Conservation (phyloP, 441 rosid genomes). For the Kokia cookei region DNA sequence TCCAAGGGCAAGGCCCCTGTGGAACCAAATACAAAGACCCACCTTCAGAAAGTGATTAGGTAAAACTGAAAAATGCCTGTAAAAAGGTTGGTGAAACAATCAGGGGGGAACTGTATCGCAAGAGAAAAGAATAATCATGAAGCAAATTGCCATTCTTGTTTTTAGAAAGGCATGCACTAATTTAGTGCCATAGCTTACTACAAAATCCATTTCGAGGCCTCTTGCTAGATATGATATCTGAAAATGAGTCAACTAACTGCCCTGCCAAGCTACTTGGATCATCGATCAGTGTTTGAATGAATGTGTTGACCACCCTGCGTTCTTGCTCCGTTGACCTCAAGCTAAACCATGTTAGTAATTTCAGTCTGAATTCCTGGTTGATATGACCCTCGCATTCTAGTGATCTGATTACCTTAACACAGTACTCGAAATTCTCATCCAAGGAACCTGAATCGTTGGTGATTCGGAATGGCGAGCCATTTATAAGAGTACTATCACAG, state of each 20-base stretch:
- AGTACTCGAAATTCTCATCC: slow-evolving; percentile 81
- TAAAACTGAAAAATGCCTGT: slow-evolving; percentile 24
- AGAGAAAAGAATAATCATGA: slow-evolving; percentile 25
- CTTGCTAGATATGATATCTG: slow-evolving; percentile 72
- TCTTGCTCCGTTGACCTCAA: slow-evolving; percentile 81
- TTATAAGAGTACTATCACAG: slow-evolving; percentile 78
- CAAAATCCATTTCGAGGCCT: slow-evolving; percentile 67
- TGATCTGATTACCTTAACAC: slow-evolving; percentile 81
- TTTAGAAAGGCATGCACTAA: slow-evolving; percentile 16
- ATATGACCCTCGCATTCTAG: slow-evolving; percentile 86
- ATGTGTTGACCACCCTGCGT: slow-evolving; percentile 83
- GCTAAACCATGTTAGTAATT: slow-evolving; percentile 94
- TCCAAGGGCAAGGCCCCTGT: neutral
- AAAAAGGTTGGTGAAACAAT: slow-evolving; percentile 30
- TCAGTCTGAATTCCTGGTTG: slow-evolving; percentile 75
- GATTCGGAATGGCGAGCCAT: slow-evolving; percentile 51
- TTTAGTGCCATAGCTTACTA: slow-evolving; percentile 58
- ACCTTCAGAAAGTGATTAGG: slow-evolving; percentile 22
- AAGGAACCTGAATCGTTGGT: slow-evolving; percentile 49
- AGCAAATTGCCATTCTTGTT: slow-evolving; percentile 17
- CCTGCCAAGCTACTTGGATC: slow-evolving; percentile 93
- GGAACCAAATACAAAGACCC: slow-evolving; percentile 31
- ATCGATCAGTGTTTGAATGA: slow-evolving; percentile 76
- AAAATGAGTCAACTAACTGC: slow-evolving; percentile 81
- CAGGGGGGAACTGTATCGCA: slow-evolving; percentile 16